Evolutionary conservation across 768 basidiomycete species (phyloP), one percentile per base, ranked within the genome.

Genomic region (Trametes punicea): DNA sequence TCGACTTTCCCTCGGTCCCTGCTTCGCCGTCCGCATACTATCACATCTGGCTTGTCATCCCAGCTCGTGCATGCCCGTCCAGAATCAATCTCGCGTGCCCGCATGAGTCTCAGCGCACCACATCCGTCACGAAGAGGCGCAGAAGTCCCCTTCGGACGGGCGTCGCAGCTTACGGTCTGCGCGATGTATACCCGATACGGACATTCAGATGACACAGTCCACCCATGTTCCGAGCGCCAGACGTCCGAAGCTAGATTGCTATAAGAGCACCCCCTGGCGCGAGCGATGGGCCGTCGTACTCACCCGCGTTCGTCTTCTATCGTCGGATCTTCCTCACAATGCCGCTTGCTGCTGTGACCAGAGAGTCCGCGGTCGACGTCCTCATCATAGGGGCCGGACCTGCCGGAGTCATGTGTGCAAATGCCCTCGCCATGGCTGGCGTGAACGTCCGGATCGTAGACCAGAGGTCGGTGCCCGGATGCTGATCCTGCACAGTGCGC

Each of bases 341-440:
- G 52, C 26, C 52, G 21, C 23, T 34, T n/a, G 29, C 34, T 4
- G 40, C 20, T n/a, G 15, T 36, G 4, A 16, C 11, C 30, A 71
- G 66, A 49, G 72, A 75, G 56, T 73, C 73, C n/a, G 57, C 71
- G 1, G 77, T 83, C 51, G 83, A 86, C 65, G 83, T 85, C 18
- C 74, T 86, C 57, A 69, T 86, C 48, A 72, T 85, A 55, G 84
- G 84, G 21, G 84, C 84, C 4, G 84, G 83, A 6, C 79, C 79
- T 3, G 73, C 77, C 1, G 82, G 88, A 2, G 67, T 89, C 3
- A 88, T 90, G 85, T 85, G 83, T 56, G 81, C 81, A 23, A 83
- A 85, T 64, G 84, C 78, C 2, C 75, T 88, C 30, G 78, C 75
- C 8, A 75, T 65, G 39, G 81, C 82, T 7, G 84, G 84, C 0